Evolutionary conservation across 768 basidiomycete species (phyloP).

Genomic region (Fibroporia radiculosa): DNA sequence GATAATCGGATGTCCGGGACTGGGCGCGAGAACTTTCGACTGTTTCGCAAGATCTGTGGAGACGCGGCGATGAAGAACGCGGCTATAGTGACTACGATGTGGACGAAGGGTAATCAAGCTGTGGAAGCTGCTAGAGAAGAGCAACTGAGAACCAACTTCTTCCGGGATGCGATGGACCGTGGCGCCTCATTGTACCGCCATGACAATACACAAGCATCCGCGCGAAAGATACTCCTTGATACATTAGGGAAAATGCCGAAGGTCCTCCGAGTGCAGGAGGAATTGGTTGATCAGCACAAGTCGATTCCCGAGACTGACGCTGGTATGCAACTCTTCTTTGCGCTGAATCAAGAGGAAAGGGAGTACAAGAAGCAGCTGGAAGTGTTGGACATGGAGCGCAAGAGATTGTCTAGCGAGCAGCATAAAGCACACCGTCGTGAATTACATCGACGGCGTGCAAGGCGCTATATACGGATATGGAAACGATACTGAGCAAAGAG

Average conservation of each 20-base stretch:
- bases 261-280: slow-evolving; percentile 8
- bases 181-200: slow-evolving; percentile 9
- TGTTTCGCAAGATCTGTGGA: slow-evolving; percentile 32
- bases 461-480: too few relatives aligned
- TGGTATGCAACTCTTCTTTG: slow-evolving; percentile 11
- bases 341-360: slow-evolving; percentile 9
- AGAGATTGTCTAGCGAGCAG: background rate
- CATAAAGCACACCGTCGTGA: slow-evolving; percentile 34
- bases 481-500: too few relatives aligned
- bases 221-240: slow-evolving; percentile 3
- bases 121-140: slow-evolving; percentile 8
- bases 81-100: slow-evolving; percentile 32
- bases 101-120: slow-evolving; percentile 19
- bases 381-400: slow-evolving; percentile 21
- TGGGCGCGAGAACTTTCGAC: slow-evolving; percentile 22
- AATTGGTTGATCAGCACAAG: slow-evolving; percentile 7
- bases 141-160: slow-evolving; percentile 10
- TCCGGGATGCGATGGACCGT: slow-evolving; percentile 7
- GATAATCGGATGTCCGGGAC: slow-evolving; percentile 28
- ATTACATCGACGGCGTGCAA: too few relatives aligned
- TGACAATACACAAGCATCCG: slow-evolving; percentile 5
- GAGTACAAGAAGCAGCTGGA: slow-evolving; percentile 7
- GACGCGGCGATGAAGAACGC: slow-evolving; percentile 21
- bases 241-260: background rate
- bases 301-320: slow-evolving; percentile 9